These are phyloP conservation scores for Colletotrichum neosansevieriae DNA, from an alignment of 2,329 filamentous ascomycete species.

Conservation along the genomic window DNA sequence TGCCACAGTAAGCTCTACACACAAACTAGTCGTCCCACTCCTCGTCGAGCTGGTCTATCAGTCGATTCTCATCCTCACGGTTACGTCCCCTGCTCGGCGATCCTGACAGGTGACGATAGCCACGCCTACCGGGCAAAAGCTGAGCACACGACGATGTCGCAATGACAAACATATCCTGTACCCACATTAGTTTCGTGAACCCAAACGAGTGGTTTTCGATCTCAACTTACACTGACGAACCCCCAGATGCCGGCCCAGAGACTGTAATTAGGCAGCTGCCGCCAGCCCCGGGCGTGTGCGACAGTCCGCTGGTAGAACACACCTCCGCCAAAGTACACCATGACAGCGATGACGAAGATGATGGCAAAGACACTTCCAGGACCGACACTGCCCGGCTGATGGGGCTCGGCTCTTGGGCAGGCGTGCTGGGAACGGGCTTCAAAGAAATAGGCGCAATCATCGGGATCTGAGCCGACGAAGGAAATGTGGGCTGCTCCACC, in stretches of 20 bases:
- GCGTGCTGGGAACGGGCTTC: constrained; percentile 88
- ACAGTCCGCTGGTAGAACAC: constrained; percentile 97
- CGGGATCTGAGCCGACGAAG: constrained; percentile 85
- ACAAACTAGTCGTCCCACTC: constrained; percentile 88
- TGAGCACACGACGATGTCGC: constrained; percentile 77
- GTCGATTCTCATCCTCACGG: constrained; percentile 86
- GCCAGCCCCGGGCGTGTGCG: constrained; percentile 93
- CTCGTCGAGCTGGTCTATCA: constrained; percentile 96
- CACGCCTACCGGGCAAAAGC: constrained; percentile 72
- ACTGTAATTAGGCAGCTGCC: constrained; percentile 92
- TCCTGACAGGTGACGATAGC: constrained; percentile 74
- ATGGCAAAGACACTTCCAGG: constrained; percentile 87
- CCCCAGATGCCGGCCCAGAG: constrained; percentile 90
- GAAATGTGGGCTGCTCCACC: constrained; percentile 77
- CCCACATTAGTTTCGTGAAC: constrained; percentile 40
- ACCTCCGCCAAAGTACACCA: constrained; percentile 92
- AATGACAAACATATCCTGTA: constrained; percentile 75
- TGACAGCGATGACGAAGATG: constrained; percentile 80
- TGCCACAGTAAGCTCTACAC: background rate
- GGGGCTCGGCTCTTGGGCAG: constrained; percentile 75
- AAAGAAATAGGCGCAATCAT: constrained; percentile 96
- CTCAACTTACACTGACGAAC: constrained; percentile 78
- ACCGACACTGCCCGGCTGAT: constrained; percentile 78
- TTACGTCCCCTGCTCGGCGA: constrained; percentile 63
- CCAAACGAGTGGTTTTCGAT: constrained; percentile 26